Evolutionary conservation across 371 early-diverging fungal genomes (phyloP).

Genomic region (Funneliformis caledonium): DNA sequence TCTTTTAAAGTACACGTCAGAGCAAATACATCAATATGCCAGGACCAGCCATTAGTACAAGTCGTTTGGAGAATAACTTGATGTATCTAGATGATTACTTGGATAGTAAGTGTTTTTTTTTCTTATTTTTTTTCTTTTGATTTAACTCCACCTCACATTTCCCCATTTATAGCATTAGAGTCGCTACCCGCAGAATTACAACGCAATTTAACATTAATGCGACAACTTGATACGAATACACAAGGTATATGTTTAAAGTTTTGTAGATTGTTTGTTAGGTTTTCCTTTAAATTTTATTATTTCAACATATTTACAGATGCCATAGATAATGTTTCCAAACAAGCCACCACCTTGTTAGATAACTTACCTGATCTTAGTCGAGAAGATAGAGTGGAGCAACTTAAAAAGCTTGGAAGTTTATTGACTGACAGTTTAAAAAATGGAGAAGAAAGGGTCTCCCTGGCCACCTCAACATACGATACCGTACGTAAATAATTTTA

Average conservation of each 20-base stretch:
- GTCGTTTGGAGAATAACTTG: slow-evolving; percentile 50
- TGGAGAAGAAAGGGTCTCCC: slow-evolving; percentile 89
- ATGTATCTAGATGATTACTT: slow-evolving; percentile 87
- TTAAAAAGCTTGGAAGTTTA: slow-evolving; percentile 63
- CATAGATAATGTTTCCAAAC: slow-evolving; percentile 63
- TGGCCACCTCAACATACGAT: slow-evolving; percentile 92
- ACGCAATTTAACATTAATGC: slow-evolving; percentile 87
- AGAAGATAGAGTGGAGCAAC: slow-evolving; percentile 60
- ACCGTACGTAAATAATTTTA: slow-evolving; percentile 61
- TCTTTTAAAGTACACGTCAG: no score
- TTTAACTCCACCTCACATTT: neutral
- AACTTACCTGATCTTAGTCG: slow-evolving; percentile 54
- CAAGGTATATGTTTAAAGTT: slow-evolving; percentile 57
- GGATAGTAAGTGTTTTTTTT: slow-evolving; percentile 67
- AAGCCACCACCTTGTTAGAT: slow-evolving; percentile 63
- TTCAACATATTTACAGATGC: slow-evolving; percentile 51
- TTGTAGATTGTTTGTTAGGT: neutral
- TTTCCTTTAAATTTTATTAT: slow-evolving; percentile 13
- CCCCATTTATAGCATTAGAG: slow-evolving; percentile 68
- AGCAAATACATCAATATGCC: slow-evolving; percentile 11
- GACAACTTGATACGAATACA: slow-evolving; percentile 87
- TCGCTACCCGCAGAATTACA: slow-evolving; percentile 89
- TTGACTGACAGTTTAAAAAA: slow-evolving; percentile 79
- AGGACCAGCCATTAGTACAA: neutral
- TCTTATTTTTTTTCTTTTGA: neutral